A percentile compares a stretch with the other conserved stretches of the same genome.
Evolutionary conservation across 306 rosid genomes (phyloP).

Genomic region (Vigna mungo): DNA sequence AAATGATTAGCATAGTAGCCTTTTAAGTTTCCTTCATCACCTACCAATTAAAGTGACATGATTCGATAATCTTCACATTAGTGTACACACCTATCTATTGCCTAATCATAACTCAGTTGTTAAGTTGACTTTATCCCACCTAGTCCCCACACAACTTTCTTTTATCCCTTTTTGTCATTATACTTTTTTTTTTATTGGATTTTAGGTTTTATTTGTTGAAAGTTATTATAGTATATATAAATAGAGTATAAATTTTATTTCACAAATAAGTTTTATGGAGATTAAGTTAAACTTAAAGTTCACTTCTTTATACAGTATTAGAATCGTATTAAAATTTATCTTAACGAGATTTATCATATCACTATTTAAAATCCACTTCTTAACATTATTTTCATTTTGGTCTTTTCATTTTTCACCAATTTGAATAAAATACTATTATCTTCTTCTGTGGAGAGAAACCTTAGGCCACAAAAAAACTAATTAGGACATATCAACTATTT

Average conservation of each 20-base stretch:
- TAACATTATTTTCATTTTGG: too few relatives aligned
- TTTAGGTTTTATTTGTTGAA: too few relatives aligned
- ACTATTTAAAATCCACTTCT: too few relatives aligned
- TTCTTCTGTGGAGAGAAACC: not conserved
- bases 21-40: constrained; percentile 57
- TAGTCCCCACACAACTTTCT: constrained; percentile 51
- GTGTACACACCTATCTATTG: constrained; percentile 38
- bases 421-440: not conserved
- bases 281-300: too few relatives aligned
- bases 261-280: too few relatives aligned
- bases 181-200: too few relatives aligned
- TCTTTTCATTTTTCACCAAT: too few relatives aligned
- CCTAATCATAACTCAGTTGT: constrained; percentile 55
- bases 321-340: too few relatives aligned
- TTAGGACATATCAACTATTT: constrained; percentile 46
- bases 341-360: too few relatives aligned
- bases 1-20: constrained; percentile 48
- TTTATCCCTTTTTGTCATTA: constrained; percentile 22
- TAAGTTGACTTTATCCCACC: constrained; percentile 43
- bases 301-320: too few relatives aligned
- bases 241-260: too few relatives aligned
- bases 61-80: constrained; percentile 36
- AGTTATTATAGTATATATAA: too few relatives aligned
- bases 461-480: constrained; percentile 34
- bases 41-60: constrained; percentile 74